phyloP scores from a whole-genome alignment of 1,284 basidiomycete species.

The Trichosporon coremiiforme region DNA sequence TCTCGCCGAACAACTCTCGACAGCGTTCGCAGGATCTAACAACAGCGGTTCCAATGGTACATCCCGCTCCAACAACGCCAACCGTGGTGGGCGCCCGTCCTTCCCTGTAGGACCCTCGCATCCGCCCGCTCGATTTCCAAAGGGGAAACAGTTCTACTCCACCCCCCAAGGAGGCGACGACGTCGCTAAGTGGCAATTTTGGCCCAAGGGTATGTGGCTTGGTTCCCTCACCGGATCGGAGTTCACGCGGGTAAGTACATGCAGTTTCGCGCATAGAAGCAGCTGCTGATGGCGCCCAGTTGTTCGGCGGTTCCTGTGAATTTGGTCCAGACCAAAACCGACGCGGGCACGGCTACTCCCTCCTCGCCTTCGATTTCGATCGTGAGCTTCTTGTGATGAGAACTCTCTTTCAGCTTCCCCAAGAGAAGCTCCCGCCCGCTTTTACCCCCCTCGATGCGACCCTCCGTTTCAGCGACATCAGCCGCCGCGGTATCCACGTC shows the following conservation, averaged over 20 bases:
- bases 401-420: not conserved
- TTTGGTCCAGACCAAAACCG: not conserved
- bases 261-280: too few relatives aligned
- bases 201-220: constrained; percentile 13
- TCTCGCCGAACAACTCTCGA: not conserved
- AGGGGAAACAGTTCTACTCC: not conserved
- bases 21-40: not conserved
- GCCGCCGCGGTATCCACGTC: constrained; percentile 43
- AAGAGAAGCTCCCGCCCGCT: constrained; percentile 34
- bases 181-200: constrained; percentile 2
- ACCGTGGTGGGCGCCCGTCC: not conserved
- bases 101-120: not conserved
- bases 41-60: not conserved
- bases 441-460: constrained; percentile 47
- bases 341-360: constrained; percentile 27
- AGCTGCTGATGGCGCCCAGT: too few relatives aligned
- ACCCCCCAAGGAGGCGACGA: not conserved
- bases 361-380: constrained; percentile 48
- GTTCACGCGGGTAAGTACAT: constrained; percentile 20
- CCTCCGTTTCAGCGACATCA: constrained; percentile 49
- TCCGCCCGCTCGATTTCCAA: not conserved
- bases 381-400: constrained; percentile 40
- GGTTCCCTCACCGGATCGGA: constrained; percentile 18
- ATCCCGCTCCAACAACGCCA: not conserved
- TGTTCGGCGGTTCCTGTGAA: constrained; percentile 15